phyloP scores from a whole-genome alignment of 2,329 filamentous ascomycete species.

The Penicillium hesseltinei region DNA sequence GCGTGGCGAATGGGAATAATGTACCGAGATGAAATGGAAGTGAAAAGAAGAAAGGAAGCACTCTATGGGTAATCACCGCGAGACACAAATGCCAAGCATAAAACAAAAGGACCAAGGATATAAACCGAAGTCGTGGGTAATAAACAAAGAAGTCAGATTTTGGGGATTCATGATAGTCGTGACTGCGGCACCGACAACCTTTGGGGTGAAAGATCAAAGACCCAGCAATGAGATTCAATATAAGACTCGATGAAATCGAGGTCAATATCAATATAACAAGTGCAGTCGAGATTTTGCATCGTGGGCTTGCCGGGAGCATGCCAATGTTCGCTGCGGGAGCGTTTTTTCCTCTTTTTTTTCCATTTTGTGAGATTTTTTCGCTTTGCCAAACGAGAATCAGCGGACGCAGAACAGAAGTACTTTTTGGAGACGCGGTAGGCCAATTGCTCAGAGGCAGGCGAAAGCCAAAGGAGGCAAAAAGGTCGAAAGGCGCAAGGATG shows the following conservation, averaged over 20 bases:
- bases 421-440: conserved; percentile 32
- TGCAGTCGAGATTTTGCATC: conserved; percentile 7
- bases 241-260: not conserved
- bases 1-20: conserved; percentile 27
- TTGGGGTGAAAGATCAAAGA: conserved; percentile 9
- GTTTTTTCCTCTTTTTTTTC: conserved; percentile 33
- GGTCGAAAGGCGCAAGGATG: conserved; percentile 29
- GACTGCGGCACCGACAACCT: conserved; percentile 28
- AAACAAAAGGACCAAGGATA: conserved; percentile 38
- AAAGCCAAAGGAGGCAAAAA: conserved; percentile 23
- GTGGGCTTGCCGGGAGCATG: conserved; percentile 22
- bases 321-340: conserved; percentile 29
- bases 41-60: conserved; percentile 30
- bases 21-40: conserved; percentile 31
- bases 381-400: conserved; percentile 27
- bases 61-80: conserved; percentile 41
- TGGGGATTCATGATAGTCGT: conserved; percentile 38
- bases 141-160: conserved; percentile 27
- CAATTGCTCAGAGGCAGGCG: conserved; percentile 36
- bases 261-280: not conserved
- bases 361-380: conserved; percentile 30
- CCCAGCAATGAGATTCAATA: conserved; percentile 6
- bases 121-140: conserved; percentile 33
- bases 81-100: conserved; percentile 38
- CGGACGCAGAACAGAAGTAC: conserved; percentile 32